Evolutionary conservation across 1,284 basidiomycete species (phyloP).

Genomic region (Cryptococcus wingfieldii): DNA sequence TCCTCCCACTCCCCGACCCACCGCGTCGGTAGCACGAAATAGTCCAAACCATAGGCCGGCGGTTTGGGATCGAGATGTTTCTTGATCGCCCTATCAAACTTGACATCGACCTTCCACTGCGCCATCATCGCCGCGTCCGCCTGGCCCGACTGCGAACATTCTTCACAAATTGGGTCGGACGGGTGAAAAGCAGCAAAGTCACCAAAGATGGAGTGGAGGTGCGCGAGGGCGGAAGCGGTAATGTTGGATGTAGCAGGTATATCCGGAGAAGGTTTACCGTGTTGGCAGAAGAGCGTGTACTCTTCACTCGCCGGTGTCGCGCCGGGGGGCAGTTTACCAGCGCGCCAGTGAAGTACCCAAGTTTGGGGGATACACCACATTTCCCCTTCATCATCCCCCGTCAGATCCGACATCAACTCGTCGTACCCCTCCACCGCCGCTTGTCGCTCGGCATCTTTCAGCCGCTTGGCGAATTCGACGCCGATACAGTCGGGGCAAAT

Average conservation of each 20-base stretch:
- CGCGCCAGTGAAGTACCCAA: conserved; percentile 31
- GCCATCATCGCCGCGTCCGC: background rate
- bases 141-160: conserved; percentile 9
- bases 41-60: conserved; percentile 14
- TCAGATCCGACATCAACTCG: conserved; percentile 3
- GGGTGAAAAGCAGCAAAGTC: conserved; percentile 20
- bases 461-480: conserved; percentile 5
- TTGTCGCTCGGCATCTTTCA: background rate
- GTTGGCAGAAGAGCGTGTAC: conserved; percentile 33
- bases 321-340: conserved; percentile 4
- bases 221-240: conserved; percentile 14
- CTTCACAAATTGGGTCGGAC: conserved; percentile 11
- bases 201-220: conserved; percentile 30
- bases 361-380: conserved; percentile 21
- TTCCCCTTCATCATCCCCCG: background rate
- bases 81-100: conserved; percentile 13
- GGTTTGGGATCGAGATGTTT: conserved; percentile 7
- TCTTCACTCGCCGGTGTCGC: conserved; percentile 15
- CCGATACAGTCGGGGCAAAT: conserved; percentile 32
- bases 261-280: conserved; percentile 16
- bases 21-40: conserved; percentile 23
- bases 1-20: conserved; percentile 24
- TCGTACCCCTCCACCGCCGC: conserved; percentile 22
- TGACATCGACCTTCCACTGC: conserved; percentile 10
- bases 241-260: conserved; percentile 5